Conservation (phyloP, 139 green algal genomes). For the Picochlorum sp. region DNA sequence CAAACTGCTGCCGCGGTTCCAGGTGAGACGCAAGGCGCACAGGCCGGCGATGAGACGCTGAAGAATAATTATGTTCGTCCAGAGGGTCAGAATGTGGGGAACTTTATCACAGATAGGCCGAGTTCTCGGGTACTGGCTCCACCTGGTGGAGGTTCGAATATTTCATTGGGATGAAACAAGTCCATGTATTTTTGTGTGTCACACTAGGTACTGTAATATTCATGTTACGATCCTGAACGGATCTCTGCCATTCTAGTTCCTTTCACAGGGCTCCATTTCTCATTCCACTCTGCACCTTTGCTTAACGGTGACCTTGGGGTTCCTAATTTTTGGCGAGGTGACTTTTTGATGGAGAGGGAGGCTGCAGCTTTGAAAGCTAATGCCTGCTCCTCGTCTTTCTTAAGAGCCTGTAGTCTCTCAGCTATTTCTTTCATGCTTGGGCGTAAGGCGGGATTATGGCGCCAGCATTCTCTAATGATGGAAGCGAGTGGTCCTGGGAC, state of each 20-base stretch:
- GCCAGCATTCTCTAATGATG: constrained; percentile 31
- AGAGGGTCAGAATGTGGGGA: constrained; percentile 55
- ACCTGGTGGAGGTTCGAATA: constrained; percentile 39
- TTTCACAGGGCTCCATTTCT: not conserved
- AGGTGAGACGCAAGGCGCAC: not conserved
- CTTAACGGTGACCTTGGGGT: no score
- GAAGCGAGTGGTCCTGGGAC: constrained; percentile 11
- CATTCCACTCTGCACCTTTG: not conserved
- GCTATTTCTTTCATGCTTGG: constrained; percentile 20
- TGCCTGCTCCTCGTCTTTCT: not conserved
- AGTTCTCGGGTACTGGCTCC: constrained; percentile 71
- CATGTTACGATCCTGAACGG: no score
- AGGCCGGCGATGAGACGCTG: not conserved
- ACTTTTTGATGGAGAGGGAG: not conserved
- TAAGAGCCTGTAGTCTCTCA: constrained; percentile 4
- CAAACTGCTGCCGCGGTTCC: no score
- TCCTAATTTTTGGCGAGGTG: no score
- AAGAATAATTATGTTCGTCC: constrained; percentile 68
- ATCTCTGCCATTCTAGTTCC: not conserved
- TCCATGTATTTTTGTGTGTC: not conserved
- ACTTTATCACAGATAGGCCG: constrained; percentile 66
- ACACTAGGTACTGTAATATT: no score
- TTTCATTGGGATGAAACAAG: constrained; percentile 25
- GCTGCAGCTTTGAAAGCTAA: not conserved
- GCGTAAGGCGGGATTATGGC: constrained; percentile 10